A percentile compares a stretch with the other conserved stretches of the same genome.
These are phyloP conservation scores for Ophiostoma sp. DNA, from an alignment of 2,329 filamentous ascomycete species.

Conservation along the genomic window DNA sequence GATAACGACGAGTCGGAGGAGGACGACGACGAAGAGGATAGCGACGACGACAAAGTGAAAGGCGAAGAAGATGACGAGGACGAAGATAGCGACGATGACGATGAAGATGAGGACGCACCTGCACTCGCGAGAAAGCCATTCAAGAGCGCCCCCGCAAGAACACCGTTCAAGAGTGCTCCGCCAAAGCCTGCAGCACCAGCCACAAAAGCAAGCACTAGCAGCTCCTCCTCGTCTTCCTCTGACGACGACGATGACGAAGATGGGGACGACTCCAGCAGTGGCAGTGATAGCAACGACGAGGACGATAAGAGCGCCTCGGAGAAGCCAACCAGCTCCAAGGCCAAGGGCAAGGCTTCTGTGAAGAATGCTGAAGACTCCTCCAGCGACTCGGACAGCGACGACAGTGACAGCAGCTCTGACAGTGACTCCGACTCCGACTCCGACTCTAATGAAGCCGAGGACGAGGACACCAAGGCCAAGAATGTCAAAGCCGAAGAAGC, in stretches of 20 bases:
- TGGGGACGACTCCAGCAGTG: neutral
- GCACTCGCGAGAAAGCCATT: neutral
- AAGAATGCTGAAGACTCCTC: neutral
- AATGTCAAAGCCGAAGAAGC: neutral
- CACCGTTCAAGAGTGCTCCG: neutral
- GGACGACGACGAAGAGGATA: neutral
- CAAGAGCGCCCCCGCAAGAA: neutral
- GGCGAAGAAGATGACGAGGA: neutral
- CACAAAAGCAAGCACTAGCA: neutral
- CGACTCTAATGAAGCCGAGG: slow-evolving; percentile 2
- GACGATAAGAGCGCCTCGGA: neutral
- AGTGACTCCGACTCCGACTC: neutral
- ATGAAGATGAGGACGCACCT: neutral
- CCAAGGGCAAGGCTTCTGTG: neutral
- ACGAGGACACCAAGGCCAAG: neutral
- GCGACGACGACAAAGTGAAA: neutral
- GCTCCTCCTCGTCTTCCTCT: neutral
- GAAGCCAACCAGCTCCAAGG: neutral
- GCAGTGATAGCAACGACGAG: neutral
- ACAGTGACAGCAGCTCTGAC: neutral
- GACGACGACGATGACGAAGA: slow-evolving; percentile 14
- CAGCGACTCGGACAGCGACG: neutral
- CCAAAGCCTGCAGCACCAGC: neutral
- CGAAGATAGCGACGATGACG: neutral
- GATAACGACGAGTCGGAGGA: neutral